phyloP scores from a whole-genome alignment of 2,329 filamentous ascomycete species.

The Penicillium palitans region DNA sequence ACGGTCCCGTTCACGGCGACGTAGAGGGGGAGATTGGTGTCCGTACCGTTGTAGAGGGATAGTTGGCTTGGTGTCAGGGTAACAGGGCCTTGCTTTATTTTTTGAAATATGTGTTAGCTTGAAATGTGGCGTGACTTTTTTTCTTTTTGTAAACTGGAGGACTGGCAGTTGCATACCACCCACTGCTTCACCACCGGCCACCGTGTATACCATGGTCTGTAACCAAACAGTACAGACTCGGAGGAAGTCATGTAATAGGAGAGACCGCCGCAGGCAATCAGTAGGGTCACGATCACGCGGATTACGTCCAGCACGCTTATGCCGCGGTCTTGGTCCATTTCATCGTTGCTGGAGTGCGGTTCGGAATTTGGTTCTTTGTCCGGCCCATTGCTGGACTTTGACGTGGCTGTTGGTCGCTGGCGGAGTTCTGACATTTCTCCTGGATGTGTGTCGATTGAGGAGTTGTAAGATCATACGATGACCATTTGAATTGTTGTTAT shows the following conservation, averaged over 20 bases:
- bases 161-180: conserved; percentile 52
- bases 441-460: not conserved
- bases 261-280: conserved; percentile 65
- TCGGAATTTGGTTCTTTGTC: conserved; percentile 7
- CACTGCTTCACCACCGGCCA: conserved; percentile 60
- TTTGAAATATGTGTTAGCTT: conserved; percentile 7
- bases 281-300: conserved; percentile 66
- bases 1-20: conserved; percentile 74
- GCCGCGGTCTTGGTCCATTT: conserved; percentile 25
- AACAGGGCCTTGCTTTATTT: conserved; percentile 55
- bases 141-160: not conserved
- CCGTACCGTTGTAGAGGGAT: conserved; percentile 71
- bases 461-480: not conserved
- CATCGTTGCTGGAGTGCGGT: conserved; percentile 19
- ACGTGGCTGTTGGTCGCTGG: conserved; percentile 28
- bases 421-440: conserved; percentile 34
- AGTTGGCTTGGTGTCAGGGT: conserved; percentile 76
- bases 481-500: conserved; percentile 1
- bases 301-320: conserved; percentile 62
- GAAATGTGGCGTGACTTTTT: not conserved
- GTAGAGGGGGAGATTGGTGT: conserved; percentile 76
- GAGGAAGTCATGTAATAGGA: conserved; percentile 76
- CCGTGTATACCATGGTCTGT: conserved; percentile 62
- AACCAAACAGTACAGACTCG: conserved; percentile 69
- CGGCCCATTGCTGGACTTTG: conserved; percentile 11